Evolutionary conservation across 345 rosid species (phyloP).

Genomic region (Eucalyptus tenuipes): DNA sequence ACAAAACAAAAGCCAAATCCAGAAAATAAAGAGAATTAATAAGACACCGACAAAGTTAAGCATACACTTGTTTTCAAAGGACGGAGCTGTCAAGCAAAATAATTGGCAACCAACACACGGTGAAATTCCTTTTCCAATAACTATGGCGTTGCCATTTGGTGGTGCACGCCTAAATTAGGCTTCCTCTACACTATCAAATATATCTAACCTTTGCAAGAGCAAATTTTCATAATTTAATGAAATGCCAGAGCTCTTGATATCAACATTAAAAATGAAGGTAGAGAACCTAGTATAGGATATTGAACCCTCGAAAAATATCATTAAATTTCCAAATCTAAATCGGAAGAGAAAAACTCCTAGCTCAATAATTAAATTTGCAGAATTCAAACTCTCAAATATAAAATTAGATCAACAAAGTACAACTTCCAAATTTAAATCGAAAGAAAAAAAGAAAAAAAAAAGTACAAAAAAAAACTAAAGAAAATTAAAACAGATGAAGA

Average conservation of each 20-base stretch:
- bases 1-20: too few relatives aligned
- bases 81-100: fast-evolving
- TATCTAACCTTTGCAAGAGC: fast-evolving
- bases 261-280: fast-evolving
- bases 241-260: fast-evolving
- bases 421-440: fast-evolving
- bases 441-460: too few relatives aligned
- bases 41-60: fast-evolving
- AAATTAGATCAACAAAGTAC: too few relatives aligned
- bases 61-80: too few relatives aligned
- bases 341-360: fast-evolving
- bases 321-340: fast-evolving
- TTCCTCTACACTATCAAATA: too few relatives aligned
- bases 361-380: too few relatives aligned
- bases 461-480: fast-evolving
- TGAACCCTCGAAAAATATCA: fast-evolving
- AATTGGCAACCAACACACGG: fast-evolving
- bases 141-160: too few relatives aligned
- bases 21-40: too few relatives aligned
- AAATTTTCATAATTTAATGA: too few relatives aligned
- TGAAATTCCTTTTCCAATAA: fast-evolving
- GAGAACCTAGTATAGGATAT: fast-evolving
- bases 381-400: too few relatives aligned
- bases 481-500: too few relatives aligned
- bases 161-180: too few relatives aligned